Evolutionary conservation across 257 asterid species (phyloP).

Genomic region (Dorcoceras hygrometricum): DNA sequence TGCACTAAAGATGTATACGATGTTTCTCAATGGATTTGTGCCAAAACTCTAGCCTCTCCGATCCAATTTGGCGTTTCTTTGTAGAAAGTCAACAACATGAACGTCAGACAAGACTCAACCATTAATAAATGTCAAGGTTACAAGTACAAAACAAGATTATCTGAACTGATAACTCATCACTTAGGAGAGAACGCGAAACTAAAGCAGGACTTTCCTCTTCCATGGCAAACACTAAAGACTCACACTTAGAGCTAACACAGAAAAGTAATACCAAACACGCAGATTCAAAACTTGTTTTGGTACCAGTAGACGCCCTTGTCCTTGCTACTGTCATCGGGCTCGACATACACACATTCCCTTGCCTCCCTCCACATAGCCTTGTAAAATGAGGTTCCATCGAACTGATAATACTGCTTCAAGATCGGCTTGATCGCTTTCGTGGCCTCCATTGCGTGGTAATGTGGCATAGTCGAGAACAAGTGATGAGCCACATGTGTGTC

Average conservation of each 20-base stretch:
- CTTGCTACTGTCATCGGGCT: conserved; percentile 42
- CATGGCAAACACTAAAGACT: conserved; percentile 3
- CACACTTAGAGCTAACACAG: conserved; percentile 13
- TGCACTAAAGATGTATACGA: no score
- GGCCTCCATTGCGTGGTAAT: conserved; percentile 73
- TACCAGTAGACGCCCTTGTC: conserved; percentile 60
- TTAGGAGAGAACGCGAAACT: conserved; percentile 4
- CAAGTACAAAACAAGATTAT: neutral
- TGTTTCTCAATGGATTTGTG: neutral
- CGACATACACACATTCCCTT: conserved; percentile 54
- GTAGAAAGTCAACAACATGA: neutral
- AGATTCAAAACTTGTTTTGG: conserved; percentile 45
- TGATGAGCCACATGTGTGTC: conserved; percentile 75
- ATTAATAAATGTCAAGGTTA: neutral
- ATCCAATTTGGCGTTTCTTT: no score
- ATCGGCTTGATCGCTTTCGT: conserved; percentile 63
- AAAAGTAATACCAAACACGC: conserved; percentile 1
- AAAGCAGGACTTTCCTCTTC: conserved; percentile 14
- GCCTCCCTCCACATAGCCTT: conserved; percentile 74
- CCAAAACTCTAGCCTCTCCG: neutral
- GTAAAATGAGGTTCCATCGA: conserved; percentile 48
- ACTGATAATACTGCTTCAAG: conserved; percentile 54
- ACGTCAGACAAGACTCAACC: neutral
- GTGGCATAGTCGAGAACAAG: conserved; percentile 69
- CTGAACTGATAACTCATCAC: conserved; percentile 12